phyloP scores from a whole-genome alignment of 1,284 basidiomycete species.

The Rhodotorula sp. region DNA sequence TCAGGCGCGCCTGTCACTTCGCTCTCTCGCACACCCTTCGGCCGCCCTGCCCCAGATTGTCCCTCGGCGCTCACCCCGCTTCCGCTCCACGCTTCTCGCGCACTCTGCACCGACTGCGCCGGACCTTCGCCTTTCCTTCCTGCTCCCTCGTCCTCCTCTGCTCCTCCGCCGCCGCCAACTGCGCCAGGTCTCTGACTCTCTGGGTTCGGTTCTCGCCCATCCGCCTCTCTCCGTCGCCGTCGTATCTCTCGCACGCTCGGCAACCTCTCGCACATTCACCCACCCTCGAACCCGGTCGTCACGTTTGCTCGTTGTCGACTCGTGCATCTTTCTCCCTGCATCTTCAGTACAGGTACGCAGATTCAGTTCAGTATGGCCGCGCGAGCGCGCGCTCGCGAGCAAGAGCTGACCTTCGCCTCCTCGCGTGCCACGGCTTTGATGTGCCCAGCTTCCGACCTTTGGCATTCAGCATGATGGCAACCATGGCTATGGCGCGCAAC shows the following conservation, averaged over 20 bases:
- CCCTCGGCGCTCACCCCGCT: background rate
- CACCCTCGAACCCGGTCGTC: slow-evolving; percentile 8
- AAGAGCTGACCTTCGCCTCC: background rate
- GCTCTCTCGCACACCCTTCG: background rate
- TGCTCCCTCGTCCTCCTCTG: background rate
- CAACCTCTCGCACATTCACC: slow-evolving; percentile 5
- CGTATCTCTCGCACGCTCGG: background rate
- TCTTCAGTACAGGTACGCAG: background rate
- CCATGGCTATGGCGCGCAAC: background rate
- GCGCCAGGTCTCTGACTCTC: too few species aligned
- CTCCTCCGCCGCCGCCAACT: background rate
- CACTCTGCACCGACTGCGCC: background rate
- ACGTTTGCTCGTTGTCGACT: slow-evolving; percentile 14
- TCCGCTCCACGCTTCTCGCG: slow-evolving; percentile 3
- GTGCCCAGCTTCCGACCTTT: background rate
- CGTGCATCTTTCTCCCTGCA: background rate
- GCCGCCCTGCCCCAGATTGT: slow-evolving; percentile 4
- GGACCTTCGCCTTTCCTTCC: background rate
- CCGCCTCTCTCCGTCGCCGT: background rate
- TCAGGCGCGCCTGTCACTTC: background rate
- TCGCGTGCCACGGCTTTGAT: background rate
- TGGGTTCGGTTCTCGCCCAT: background rate
- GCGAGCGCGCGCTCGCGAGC: background rate
- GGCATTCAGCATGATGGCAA: background rate
- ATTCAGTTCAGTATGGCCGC: background rate